Evolutionary conservation across 306 rosid genomes (phyloP).

Genomic region (Prunus campanulata): DNA sequence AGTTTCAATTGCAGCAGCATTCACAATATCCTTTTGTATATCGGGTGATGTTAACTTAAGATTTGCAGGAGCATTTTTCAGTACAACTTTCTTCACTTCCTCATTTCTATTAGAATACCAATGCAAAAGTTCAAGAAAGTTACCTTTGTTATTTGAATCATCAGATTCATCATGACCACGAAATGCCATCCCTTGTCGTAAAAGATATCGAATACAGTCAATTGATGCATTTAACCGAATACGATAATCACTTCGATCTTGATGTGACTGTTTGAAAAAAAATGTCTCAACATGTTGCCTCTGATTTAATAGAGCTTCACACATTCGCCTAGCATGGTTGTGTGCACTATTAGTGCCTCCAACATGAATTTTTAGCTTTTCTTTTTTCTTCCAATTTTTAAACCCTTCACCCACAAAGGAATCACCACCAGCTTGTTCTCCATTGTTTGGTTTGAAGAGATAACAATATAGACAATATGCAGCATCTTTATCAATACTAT

Average conservation of each 20-base stretch:
- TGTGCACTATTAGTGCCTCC: not conserved
- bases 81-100: not conserved
- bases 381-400: not conserved
- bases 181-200: not conserved
- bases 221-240: not conserved
- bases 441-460: not conserved
- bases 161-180: not conserved
- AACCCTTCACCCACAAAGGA: not conserved
- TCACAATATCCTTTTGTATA: not conserved
- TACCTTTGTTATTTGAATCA: not conserved
- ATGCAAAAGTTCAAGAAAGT: not conserved
- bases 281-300: not conserved
- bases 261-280: not conserved
- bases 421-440: not conserved
- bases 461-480: not conserved
- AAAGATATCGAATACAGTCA: not conserved
- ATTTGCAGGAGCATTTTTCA: constrained; percentile 4
- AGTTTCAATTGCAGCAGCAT: not conserved
- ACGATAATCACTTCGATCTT: not conserved
- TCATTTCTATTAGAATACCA: not conserved
- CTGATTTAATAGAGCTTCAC: not conserved
- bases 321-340: not conserved
- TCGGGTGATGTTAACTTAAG: not conserved
- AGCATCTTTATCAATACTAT: not conserved
- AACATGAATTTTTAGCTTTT: not conserved